Conservation (phyloP, 352 stramenopile genomes). For the Pythium brassicae region DNA sequence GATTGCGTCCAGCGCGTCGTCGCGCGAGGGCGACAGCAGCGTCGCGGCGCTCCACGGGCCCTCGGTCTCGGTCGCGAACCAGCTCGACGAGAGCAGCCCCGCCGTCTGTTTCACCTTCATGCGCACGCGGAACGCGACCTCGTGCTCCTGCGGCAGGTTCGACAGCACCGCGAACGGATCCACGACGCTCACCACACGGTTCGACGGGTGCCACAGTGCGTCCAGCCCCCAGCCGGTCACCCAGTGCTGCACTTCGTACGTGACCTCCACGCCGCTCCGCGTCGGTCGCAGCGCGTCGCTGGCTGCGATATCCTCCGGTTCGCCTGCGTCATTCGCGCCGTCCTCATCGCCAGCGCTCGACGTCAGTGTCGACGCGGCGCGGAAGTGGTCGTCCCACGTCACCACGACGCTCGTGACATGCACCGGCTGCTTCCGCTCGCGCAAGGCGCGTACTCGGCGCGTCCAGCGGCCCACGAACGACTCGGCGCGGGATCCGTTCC, state of each 20-base stretch:
- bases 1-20: slow-evolving; percentile 53
- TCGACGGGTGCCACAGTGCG: slow-evolving; percentile 52
- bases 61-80: slow-evolving; percentile 45
- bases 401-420: slow-evolving; percentile 50
- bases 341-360: not conserved
- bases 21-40: slow-evolving; percentile 34
- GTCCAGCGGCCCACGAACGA: slow-evolving; percentile 12
- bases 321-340: not conserved
- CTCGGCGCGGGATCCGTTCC: slow-evolving; percentile 12
- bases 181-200: slow-evolving; percentile 32
- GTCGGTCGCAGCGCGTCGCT: not conserved
- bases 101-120: slow-evolving; percentile 37
- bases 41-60: slow-evolving; percentile 50
- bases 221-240: slow-evolving; percentile 60
- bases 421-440: slow-evolving; percentile 9
- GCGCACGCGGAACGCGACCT: slow-evolving; percentile 54
- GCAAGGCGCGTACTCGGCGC: slow-evolving; percentile 3
- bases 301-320: not conserved
- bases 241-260: slow-evolving; percentile 73
- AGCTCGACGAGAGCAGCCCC: slow-evolving; percentile 30
- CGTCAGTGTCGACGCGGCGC: slow-evolving; percentile 10
- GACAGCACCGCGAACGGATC: slow-evolving; percentile 57
- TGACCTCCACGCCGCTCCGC: slow-evolving; percentile 7
- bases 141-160: slow-evolving; percentile 46
- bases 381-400: slow-evolving; percentile 61